Evolutionary conservation across 345 rosid genomes (phyloP).

Genomic region (Gossypium sturtianum): DNA sequence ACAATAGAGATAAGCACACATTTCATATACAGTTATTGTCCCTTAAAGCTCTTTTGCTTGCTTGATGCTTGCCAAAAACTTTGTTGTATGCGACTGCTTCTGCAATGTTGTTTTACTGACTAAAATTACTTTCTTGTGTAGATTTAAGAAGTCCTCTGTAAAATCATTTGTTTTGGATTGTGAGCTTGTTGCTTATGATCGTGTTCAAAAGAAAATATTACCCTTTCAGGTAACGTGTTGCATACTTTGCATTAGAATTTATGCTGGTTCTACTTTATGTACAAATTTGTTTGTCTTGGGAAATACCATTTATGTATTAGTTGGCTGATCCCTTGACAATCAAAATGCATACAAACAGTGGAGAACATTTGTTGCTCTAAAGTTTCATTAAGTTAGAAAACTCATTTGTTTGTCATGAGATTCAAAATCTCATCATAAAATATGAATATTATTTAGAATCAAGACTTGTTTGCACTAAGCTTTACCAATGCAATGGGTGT

Average conservation of each 20-base stretch:
- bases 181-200: conserved; percentile 86
- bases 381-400: neutral
- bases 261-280: neutral
- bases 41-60: neutral
- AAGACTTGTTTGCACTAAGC: neutral
- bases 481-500: neutral
- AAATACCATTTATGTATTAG: neutral
- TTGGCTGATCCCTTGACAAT: neutral
- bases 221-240: conserved; percentile 76
- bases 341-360: neutral
- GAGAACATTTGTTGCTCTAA: neutral
- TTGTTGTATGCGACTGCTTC: neutral
- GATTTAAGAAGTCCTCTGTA: conserved; percentile 67
- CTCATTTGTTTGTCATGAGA: neutral
- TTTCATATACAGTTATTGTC: neutral
- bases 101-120: neutral
- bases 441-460: neutral
- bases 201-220: conserved; percentile 66
- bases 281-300: neutral
- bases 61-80: neutral
- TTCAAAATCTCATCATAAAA: neutral
- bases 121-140: conserved; percentile 30
- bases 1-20: neutral
- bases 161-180: conserved; percentile 85
- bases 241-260: neutral